Conservation (phyloP, 768 basidiomycete species). For the Boletus rubescentipes region DNA sequence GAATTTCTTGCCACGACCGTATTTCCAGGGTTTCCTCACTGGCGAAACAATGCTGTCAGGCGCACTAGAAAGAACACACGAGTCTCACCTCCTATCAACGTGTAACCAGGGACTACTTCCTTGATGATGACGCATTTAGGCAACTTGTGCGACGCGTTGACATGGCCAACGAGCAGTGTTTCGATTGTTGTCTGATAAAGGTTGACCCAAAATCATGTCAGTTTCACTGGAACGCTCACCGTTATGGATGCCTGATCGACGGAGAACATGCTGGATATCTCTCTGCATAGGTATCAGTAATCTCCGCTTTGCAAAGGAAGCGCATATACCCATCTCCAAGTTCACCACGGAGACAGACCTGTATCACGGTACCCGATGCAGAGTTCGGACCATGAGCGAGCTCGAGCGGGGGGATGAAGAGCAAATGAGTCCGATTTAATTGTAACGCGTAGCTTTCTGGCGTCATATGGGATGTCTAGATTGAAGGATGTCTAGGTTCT, state of each 20-base stretch:
- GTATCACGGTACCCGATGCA: constrained; percentile 23
- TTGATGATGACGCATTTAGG: constrained; percentile 17
- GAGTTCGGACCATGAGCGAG: background rate
- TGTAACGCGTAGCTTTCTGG: constrained; percentile 12
- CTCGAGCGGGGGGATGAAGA: constrained; percentile 20
- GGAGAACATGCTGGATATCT: constrained; percentile 5
- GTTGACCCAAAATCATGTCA: background rate
- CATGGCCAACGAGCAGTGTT: constrained; percentile 23
- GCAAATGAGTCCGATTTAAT: constrained; percentile 24
- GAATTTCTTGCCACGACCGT: constrained; percentile 29
- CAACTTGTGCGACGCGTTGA: constrained; percentile 10
- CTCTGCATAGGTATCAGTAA: constrained; percentile 9
- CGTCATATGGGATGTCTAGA: background rate
- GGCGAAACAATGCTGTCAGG: constrained; percentile 6
- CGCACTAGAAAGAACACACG: background rate
- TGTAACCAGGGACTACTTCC: constrained; percentile 14
- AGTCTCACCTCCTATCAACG: constrained; percentile 19
- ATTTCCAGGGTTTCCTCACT: constrained; percentile 29
- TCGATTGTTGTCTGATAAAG: constrained; percentile 22
- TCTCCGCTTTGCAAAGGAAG: background rate
- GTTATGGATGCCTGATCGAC: constrained; percentile 16
- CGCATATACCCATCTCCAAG: constrained; percentile 21
- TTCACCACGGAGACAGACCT: constrained; percentile 21
- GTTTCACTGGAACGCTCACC: constrained; percentile 12
- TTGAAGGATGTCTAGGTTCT: background rate